These are phyloP conservation scores for Nymphaea colorata DNA, from an alignment of 164 flowering plant genomes.

Conservation along the genomic window DNA sequence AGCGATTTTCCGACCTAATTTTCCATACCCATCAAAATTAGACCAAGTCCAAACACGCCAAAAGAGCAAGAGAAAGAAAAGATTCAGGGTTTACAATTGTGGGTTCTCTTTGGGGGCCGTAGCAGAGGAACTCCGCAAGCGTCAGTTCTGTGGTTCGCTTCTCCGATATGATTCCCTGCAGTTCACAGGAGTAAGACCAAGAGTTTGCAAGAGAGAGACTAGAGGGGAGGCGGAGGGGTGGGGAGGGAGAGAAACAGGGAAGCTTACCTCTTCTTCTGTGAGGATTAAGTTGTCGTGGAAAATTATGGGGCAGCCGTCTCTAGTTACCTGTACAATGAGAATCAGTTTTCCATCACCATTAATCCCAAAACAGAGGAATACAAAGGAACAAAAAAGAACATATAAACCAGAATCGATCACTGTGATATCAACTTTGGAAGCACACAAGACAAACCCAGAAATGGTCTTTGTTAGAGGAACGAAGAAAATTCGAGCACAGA, in stretches of 20 bases:
- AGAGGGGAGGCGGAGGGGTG: too few relatives aligned
- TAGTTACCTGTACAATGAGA: slow-evolving; percentile 53
- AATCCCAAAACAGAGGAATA: neutral
- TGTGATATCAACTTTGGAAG: too few relatives aligned
- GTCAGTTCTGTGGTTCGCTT: slow-evolving; percentile 62
- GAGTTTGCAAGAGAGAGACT: neutral
- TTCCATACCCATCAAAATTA: neutral
- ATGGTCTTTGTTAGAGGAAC: too few relatives aligned
- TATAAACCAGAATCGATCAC: too few relatives aligned
- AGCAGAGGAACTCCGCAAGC: slow-evolving; percentile 48
- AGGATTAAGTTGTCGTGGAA: slow-evolving; percentile 72
- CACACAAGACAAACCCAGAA: too few relatives aligned
- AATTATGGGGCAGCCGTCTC: slow-evolving; percentile 64
- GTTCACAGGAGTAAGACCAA: neutral
- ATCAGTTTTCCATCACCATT: neutral
- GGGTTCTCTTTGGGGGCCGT: slow-evolving; percentile 64
- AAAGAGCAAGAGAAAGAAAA: neutral
- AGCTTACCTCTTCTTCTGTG: slow-evolving; percentile 36
- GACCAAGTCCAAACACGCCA: neutral
- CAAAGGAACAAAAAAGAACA: neutral
- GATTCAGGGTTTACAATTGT: slow-evolving; percentile 11
- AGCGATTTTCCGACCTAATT: slow-evolving; percentile 39
- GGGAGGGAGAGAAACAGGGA: neutral
- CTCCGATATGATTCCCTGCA: slow-evolving; percentile 59
- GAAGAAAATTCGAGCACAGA: too few relatives aligned